These are phyloP conservation scores for Fraxinus angustifolia DNA, from an alignment of 305 asterid genomes.

Conservation along the genomic window DNA sequence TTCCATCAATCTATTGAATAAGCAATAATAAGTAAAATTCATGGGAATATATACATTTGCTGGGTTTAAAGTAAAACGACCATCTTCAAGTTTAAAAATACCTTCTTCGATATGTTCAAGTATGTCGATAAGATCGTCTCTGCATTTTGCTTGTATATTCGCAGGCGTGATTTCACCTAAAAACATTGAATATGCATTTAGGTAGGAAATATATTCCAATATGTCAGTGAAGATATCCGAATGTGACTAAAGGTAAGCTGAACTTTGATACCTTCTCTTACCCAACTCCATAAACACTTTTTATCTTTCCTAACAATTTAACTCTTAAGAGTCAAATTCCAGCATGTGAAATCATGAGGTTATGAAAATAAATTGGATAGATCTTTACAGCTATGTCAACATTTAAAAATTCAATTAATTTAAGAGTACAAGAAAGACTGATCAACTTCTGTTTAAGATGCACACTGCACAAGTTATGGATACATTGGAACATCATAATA, in stretches of 20 bases:
- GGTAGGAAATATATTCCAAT: neutral
- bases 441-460: neutral
- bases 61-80: slow-evolving; percentile 4
- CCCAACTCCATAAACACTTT: neutral
- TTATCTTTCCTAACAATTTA: neutral
- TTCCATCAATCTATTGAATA: slow-evolving; percentile 70
- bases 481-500: neutral
- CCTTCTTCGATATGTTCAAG: slow-evolving; percentile 57
- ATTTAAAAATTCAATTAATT: neutral
- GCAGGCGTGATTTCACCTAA: slow-evolving; percentile 79
- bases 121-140: slow-evolving; percentile 64
- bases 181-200: slow-evolving; percentile 10
- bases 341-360: neutral
- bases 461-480: neutral
- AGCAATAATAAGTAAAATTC: slow-evolving; percentile 15
- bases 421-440: neutral
- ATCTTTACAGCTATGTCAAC: neutral
- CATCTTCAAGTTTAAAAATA: slow-evolving; percentile 25
- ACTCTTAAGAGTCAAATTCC: neutral
- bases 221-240: slow-evolving; percentile 21
- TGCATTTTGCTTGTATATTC: slow-evolving; percentile 71
- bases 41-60: slow-evolving; percentile 16
- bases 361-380: neutral
- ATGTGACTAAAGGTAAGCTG: slow-evolving; percentile 9
- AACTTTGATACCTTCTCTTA: neutral